Percentiles rank a stretch among this genome's conserved stretches.
Evolutionary conservation across 306 rosid genomes (phyloP).

Genomic region (Fragaria nilgerrensis): DNA sequence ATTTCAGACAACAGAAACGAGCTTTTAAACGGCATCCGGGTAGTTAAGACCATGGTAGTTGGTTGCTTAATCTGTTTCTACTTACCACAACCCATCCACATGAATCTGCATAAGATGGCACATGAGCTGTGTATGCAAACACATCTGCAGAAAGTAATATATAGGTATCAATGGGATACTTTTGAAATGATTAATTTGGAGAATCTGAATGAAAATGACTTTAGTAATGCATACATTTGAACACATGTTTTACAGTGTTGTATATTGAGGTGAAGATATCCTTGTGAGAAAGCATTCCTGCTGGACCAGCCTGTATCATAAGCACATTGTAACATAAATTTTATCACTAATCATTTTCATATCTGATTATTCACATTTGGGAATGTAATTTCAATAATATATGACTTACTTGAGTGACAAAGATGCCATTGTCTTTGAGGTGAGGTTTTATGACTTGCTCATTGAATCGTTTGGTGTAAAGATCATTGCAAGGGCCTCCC

Average conservation of each 20-base stretch:
- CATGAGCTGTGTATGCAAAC: constrained; percentile 35
- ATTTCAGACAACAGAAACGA: background rate
- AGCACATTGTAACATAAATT: background rate
- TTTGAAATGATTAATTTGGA: background rate
- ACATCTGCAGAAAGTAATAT: constrained; percentile 26
- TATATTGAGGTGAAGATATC: constrained; percentile 34
- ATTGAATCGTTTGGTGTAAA: constrained; percentile 31
- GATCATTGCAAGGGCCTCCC: constrained; percentile 39
- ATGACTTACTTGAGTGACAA: constrained; percentile 31
- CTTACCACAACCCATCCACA: constrained; percentile 41
- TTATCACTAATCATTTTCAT: background rate
- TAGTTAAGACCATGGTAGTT: background rate
- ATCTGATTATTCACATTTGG: background rate
- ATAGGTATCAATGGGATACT: background rate
- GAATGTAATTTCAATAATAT: background rate
- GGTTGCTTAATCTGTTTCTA: background rate
- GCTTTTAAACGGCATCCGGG: background rate
- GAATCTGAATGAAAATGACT: background rate
- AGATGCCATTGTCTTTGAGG: constrained; percentile 32
- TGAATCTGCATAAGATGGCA: constrained; percentile 42
- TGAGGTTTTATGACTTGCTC: constrained; percentile 31
- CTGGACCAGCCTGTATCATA: constrained; percentile 30
- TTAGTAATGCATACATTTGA: constrained; percentile 15
- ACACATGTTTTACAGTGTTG: constrained; percentile 33
- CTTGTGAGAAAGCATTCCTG: constrained; percentile 32